These are phyloP conservation scores for Helichrysum umbraculigerum DNA, from an alignment of 129 eudicot species.

Conservation along the genomic window DNA sequence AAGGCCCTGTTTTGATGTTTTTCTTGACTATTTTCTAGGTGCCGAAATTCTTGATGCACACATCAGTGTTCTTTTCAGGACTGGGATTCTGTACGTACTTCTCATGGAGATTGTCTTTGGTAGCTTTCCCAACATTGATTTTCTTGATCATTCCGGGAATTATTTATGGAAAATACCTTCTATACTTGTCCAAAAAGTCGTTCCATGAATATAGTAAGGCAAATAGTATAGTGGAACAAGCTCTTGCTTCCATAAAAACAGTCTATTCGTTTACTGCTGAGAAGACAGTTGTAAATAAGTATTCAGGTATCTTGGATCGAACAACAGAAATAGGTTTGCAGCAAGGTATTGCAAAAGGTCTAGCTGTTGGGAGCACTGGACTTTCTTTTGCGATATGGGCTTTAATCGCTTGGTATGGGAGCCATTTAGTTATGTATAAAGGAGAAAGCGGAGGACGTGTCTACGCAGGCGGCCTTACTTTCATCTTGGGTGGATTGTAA, in stretches of 20 bases:
- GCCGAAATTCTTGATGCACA: conserved; percentile 87
- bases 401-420: conserved; percentile 90
- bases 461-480: conserved; percentile 70
- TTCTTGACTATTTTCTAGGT: conserved; percentile 42
- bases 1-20: neutral
- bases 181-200: conserved; percentile 60
- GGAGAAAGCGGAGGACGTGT: conserved; percentile 91
- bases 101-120: conserved; percentile 87
- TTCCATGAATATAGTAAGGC: conserved; percentile 73
- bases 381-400: conserved; percentile 93
- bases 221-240: conserved; percentile 70
- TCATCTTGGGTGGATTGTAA: conserved; percentile 89
- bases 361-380: conserved; percentile 88
- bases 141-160: conserved; percentile 86
- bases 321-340: conserved; percentile 71
- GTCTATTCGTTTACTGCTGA: conserved; percentile 93
- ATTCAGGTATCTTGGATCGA: conserved; percentile 58
- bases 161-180: conserved; percentile 79
- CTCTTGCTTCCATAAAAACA: conserved; percentile 85
- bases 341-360: conserved; percentile 92
- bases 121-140: conserved; percentile 82
- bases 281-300: conserved; percentile 52
- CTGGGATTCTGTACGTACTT: conserved; percentile 77
- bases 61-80: conserved; percentile 79
- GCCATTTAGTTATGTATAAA: conserved; percentile 74